These are phyloP conservation scores for Astrocystis sublimbata DNA, from an alignment of 495 filamentous ascomycete species.

Conservation along the genomic window DNA sequence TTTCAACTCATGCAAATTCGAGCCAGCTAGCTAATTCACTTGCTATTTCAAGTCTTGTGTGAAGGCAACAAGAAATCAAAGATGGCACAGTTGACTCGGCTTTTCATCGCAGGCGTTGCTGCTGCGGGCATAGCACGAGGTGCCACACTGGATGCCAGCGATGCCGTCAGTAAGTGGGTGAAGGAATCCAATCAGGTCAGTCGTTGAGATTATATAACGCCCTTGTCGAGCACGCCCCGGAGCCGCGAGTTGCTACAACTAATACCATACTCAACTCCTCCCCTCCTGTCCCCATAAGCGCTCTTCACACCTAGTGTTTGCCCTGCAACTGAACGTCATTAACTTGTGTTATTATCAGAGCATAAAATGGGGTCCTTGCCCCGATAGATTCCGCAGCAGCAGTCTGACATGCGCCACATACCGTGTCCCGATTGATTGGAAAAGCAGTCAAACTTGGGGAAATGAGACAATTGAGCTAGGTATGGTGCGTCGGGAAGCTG, in stretches of 20 bases:
- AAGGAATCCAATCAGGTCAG: background rate
- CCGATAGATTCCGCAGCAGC: constrained; percentile 20
- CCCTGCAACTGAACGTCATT: no score
- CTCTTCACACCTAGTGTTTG: no score
- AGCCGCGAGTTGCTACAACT: no score
- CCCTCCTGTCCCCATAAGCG: no score
- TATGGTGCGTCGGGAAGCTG: constrained; percentile 28
- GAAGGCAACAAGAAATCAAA: background rate
- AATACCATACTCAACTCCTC: no score
- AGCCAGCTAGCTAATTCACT: background rate
- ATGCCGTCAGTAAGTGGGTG: constrained; percentile 5
- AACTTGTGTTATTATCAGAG: no score
- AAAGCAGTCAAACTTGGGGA: background rate
- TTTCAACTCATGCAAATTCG: background rate
- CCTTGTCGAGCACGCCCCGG: no score
- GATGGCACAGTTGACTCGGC: constrained; percentile 5
- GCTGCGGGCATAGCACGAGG: constrained; percentile 2
- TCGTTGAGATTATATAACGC: no score
- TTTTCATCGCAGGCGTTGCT: background rate
- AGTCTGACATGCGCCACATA: constrained; percentile 27
- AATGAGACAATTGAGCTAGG: constrained; percentile 32
- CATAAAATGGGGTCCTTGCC: constrained; percentile 30
- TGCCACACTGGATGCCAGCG: background rate
- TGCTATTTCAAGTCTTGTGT: background rate
- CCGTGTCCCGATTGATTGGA: constrained; percentile 31